Percentiles rank a stretch among this genome's conserved stretches.
phyloP scores from a whole-genome alignment of 148 eudicot species.

The Vaccinium darrowii region DNA sequence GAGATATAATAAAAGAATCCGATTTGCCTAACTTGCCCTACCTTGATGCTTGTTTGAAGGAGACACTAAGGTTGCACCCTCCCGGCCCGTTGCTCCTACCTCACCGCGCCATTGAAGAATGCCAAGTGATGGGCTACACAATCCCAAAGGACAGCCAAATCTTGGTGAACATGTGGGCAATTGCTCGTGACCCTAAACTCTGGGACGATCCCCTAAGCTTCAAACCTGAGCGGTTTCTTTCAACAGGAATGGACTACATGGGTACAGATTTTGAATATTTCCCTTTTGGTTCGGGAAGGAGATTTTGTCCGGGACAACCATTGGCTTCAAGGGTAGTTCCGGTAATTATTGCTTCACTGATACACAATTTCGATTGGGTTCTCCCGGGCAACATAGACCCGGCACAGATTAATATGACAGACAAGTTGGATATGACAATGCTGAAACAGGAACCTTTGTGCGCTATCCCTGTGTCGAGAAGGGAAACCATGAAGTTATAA shows the following conservation, averaged over 20 bases:
- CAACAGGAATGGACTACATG: conserved; percentile 1
- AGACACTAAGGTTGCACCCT: conserved; percentile 15
- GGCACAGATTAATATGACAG: not conserved
- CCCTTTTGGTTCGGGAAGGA: conserved; percentile 16
- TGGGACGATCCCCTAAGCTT: conserved; percentile 12
- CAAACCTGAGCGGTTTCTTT: conserved; percentile 10
- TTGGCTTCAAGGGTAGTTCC: conserved; percentile 12
- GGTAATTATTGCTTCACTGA: not conserved
- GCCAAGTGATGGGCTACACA: conserved; percentile 10
- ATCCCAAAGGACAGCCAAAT: conserved; percentile 9
- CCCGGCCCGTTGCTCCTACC: conserved; percentile 13
- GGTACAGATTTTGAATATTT: conserved; percentile 11
- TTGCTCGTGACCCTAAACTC: conserved; percentile 7
- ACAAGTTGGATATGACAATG: not conserved
- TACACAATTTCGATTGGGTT: not conserved
- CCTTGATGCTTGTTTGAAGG: conserved; percentile 14
- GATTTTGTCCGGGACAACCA: conserved; percentile 12
- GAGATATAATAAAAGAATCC: conserved; percentile 9
- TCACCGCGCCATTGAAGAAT: conserved; percentile 11
- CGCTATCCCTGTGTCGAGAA: not conserved
- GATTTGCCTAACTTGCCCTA: not conserved
- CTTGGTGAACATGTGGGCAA: conserved; percentile 16
- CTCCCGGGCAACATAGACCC: not conserved
- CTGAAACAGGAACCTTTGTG: not conserved
- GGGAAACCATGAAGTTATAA: not conserved